Evolutionary conservation across 2,329 filamentous ascomycete genomes (phyloP).

Genomic region (Zymoseptoria crescenta): DNA sequence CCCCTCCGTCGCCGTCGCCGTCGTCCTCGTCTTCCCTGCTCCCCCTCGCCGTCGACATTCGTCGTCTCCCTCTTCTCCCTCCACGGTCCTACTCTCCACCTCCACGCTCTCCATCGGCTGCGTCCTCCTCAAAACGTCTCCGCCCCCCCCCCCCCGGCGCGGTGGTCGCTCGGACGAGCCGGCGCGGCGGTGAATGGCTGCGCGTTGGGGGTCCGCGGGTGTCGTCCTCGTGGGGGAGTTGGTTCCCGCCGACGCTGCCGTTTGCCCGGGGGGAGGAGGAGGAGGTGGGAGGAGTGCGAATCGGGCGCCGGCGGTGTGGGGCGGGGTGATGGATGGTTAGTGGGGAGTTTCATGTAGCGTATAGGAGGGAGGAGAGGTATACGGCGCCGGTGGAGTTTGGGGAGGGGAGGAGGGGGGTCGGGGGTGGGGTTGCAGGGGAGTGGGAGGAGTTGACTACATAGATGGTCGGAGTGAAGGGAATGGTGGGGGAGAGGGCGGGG

Average conservation of each 20-base stretch:
- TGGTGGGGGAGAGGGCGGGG: not conserved
- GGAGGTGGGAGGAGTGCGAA: conserved; percentile 19
- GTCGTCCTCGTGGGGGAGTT: conserved; percentile 27
- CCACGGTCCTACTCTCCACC: conserved; percentile 29
- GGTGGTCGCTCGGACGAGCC: conserved; percentile 22
- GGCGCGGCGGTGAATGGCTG: conserved; percentile 24
- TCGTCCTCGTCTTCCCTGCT: conserved; percentile 31
- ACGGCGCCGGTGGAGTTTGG: conserved; percentile 26
- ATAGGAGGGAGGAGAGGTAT: conserved; percentile 23
- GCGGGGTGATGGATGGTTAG: conserved; percentile 21
- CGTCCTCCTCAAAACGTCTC: conserved; percentile 19
- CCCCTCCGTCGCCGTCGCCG: conserved; percentile 23
- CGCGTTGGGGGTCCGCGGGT: conserved; percentile 21
- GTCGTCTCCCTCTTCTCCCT: conserved; percentile 31
- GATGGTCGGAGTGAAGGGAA: not conserved
- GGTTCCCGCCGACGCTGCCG: conserved; percentile 25
- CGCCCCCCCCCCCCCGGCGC: conserved; percentile 19
- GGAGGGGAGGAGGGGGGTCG: conserved; percentile 18
- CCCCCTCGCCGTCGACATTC: conserved; percentile 30
- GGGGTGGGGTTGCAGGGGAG: conserved; percentile 21
- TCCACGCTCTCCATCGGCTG: conserved; percentile 33
- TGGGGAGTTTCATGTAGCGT: conserved; percentile 20
- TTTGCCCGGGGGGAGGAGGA: no score
- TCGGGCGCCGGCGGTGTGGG: conserved; percentile 27
- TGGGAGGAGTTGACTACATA: conserved; percentile 14